A percentile compares a stretch with the other conserved stretches of the same genome.
Evolutionary conservation across 108 stramenopile genomes (phyloP).

Genomic region (Mayamaea pseudoterrestris): DNA sequence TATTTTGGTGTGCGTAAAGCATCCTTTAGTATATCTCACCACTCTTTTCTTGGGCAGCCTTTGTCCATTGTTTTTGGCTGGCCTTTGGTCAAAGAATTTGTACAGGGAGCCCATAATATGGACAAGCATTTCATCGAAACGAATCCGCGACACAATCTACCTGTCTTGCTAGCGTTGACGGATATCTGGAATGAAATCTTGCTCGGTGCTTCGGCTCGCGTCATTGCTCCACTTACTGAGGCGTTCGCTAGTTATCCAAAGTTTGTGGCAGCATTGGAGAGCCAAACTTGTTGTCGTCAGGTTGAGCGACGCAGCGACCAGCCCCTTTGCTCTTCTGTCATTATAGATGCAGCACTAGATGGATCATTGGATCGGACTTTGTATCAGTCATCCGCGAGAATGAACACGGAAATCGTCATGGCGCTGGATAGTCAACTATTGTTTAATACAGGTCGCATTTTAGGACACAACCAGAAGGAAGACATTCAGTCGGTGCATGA

Average conservation of each 20-base stretch:
- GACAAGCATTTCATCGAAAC: slow-evolving; percentile 78
- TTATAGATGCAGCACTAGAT: slow-evolving; percentile 62
- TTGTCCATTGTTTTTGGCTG: slow-evolving; percentile 72
- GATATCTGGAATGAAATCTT: slow-evolving; percentile 78
- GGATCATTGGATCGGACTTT: slow-evolving; percentile 34
- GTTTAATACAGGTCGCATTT: slow-evolving; percentile 7
- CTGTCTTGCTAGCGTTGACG: slow-evolving; percentile 52
- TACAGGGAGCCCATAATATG: slow-evolving; percentile 68
- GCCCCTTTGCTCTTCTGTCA: slow-evolving; percentile 40
- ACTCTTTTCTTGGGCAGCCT: slow-evolving; percentile 16
- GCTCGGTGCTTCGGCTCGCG: slow-evolving; percentile 15
- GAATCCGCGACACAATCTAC: slow-evolving; percentile 72
- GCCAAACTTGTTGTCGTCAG: slow-evolving; percentile 23
- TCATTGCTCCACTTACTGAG: slow-evolving; percentile 43
- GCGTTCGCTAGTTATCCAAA: slow-evolving; percentile 45
- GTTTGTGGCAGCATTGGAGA: slow-evolving; percentile 54
- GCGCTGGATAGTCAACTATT: slow-evolving; percentile 30
- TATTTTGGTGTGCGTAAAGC: not conserved
- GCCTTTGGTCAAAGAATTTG: slow-evolving; percentile 31
- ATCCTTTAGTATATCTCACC: not conserved
- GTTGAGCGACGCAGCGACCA: not conserved
- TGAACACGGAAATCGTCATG: slow-evolving; percentile 38
- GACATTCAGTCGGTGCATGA: slow-evolving; percentile 32
- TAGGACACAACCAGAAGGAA: slow-evolving; percentile 5
- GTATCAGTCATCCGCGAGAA: slow-evolving; percentile 18